Conservation (phyloP, 176 grass and related monocot species). For the Pontederia crassipes region DNA sequence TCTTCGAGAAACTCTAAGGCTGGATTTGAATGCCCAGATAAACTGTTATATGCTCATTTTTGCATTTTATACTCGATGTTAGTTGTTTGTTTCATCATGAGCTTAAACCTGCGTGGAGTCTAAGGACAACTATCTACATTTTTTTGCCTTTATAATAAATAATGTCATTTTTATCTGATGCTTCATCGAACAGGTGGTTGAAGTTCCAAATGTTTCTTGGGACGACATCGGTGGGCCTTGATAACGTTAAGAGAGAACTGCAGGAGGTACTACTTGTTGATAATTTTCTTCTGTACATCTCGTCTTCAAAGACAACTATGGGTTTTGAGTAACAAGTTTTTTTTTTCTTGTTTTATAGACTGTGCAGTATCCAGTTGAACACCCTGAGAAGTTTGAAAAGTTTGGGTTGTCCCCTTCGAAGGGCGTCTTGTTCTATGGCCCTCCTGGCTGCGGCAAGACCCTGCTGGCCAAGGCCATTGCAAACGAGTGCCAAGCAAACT, state of each 20-base stretch:
- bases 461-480: conserved; percentile 56
- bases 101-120: too few species aligned
- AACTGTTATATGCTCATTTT: neutral
- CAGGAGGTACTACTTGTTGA: conserved; percentile 36
- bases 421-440: too few species aligned
- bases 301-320: too few species aligned
- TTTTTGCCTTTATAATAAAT: too few species aligned
- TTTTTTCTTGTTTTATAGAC: conserved; percentile 21
- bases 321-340: neutral
- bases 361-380: too few species aligned
- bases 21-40: too few species aligned
- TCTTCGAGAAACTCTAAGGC: conserved; percentile 44
- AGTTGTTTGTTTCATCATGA: neutral
- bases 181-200: conserved; percentile 29
- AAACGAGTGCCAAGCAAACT: conserved; percentile 65
- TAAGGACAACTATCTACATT: too few species aligned
- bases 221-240: conserved; percentile 51
- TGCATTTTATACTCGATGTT: neutral
- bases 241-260: too few species aligned
- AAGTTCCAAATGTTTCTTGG: conserved; percentile 61
- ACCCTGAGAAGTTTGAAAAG: too few species aligned
- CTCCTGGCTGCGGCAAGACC: conserved; percentile 52
- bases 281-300: neutral
- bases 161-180: too few species aligned
- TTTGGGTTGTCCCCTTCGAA: too few species aligned